Percentiles rank a stretch among this genome's conserved stretches.
Evolutionary conservation across 2,329 filamentous ascomycete genomes (phyloP).

Genomic region (Fusarium tricinctum): DNA sequence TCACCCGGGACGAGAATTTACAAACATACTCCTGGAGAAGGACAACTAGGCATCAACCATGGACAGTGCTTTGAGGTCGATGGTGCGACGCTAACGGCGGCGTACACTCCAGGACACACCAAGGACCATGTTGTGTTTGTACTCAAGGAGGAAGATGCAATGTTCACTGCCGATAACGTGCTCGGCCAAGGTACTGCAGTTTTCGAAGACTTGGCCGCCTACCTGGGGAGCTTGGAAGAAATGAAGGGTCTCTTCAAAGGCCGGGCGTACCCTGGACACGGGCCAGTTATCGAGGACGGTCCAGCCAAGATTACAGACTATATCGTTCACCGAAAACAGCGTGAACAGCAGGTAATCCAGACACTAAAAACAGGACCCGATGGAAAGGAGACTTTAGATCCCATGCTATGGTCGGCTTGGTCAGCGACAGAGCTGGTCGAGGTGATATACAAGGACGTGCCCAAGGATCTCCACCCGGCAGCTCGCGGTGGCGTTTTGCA

Average conservation of each 20-base stretch:
- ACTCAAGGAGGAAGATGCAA: constrained; percentile 81
- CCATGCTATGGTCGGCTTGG: constrained; percentile 62
- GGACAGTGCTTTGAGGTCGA: constrained; percentile 69
- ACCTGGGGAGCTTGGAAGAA: constrained; percentile 75
- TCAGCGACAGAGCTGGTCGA: constrained; percentile 86
- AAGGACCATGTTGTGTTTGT: constrained; percentile 85
- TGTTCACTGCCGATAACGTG: constrained; percentile 93
- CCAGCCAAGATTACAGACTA: constrained; percentile 82
- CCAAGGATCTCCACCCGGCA: constrained; percentile 79
- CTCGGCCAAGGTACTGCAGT: constrained; percentile 89
- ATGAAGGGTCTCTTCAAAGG: constrained; percentile 78
- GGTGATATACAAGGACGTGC: constrained; percentile 85
- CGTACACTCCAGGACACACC: constrained; percentile 77
- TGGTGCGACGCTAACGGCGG: constrained; percentile 76
- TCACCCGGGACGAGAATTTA: constrained; percentile 75
- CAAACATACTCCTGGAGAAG: constrained; percentile 72
- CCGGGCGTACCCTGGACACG: constrained; percentile 89
- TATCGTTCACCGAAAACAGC: constrained; percentile 81
- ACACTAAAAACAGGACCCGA: constrained; percentile 62
- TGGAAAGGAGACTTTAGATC: constrained; percentile 51
- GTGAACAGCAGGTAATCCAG: constrained; percentile 82
- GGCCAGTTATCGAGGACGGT: constrained; percentile 81
- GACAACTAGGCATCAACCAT: constrained; percentile 62
- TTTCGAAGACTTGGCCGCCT: constrained; percentile 81
- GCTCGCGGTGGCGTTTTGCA: constrained; percentile 83